These are phyloP conservation scores for Arthrobotrys entomopaga DNA, from an alignment of 2,329 filamentous ascomycete genomes.

Conservation along the genomic window DNA sequence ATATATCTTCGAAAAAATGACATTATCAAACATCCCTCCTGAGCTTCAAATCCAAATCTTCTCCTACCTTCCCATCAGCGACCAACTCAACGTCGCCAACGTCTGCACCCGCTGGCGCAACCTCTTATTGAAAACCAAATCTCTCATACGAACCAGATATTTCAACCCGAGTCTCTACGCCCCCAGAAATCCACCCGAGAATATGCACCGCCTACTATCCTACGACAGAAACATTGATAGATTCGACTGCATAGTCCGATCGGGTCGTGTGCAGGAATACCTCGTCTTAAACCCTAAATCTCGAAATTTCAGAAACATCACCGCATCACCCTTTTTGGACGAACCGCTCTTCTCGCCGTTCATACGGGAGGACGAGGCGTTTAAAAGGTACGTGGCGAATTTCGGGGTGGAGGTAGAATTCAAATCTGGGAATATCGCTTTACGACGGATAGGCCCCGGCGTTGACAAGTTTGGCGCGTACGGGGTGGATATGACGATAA, in stretches of 20 bases:
- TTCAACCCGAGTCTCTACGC: neutral
- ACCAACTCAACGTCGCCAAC: conserved; percentile 1
- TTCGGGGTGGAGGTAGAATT: neutral
- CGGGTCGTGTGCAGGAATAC: neutral
- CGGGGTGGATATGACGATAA: neutral
- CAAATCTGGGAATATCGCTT: neutral
- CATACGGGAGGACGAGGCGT: neutral
- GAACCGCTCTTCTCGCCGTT: conserved; percentile 20
- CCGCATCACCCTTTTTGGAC: conserved; percentile 8
- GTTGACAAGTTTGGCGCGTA: neutral
- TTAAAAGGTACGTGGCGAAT: neutral
- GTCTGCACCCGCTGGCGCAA: conserved; percentile 12
- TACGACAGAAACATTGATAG: neutral
- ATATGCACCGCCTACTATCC: neutral
- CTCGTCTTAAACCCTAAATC: neutral
- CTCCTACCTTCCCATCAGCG: conserved; percentile 7
- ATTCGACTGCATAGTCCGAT: conserved; percentile 4
- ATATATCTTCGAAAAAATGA: too few relatives aligned
- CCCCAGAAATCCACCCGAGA: neutral
- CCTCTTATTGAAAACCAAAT: conserved; percentile 7
- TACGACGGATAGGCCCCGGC: neutral
- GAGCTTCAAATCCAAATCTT: conserved; percentile 34
- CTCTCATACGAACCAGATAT: conserved; percentile 11
- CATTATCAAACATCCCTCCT: conserved; percentile 1
- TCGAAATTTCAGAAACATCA: neutral